Evolutionary conservation across 495 filamentous ascomycete genomes (phyloP), one percentile per base, ranked within the genome.

Genomic region (Immersiella caudata): DNA sequence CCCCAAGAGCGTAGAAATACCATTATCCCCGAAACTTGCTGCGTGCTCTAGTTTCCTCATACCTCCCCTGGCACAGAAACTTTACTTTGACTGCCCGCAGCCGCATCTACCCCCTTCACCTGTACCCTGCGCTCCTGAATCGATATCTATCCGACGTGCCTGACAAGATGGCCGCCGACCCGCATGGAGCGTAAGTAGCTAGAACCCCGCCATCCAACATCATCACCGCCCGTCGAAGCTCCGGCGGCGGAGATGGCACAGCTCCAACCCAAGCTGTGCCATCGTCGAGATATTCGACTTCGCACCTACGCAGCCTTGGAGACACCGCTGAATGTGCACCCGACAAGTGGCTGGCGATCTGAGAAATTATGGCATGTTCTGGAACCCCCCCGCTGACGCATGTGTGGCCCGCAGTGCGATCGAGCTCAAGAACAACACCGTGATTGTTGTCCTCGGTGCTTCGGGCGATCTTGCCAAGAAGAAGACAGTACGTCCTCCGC

Each of bases 381-480:
- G 26, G 40, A 54, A 16, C 25, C 29, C 1, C 26, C 21, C 33
- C 14, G 54, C 51, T 52, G 57, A 65, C 63, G 24, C 18, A 35
- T 33, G 11, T 20, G 29, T 40, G 51, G 25, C 3, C 12, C 22
- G 25, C 64, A 84, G 82, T 67, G 65, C 74, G 59, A 84, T 96
- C 73, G 95, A 98, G 87, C 90, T 99, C 70, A 99, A 97, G 85
- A 92, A 98, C 75, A 94, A 98, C 86, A 99, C 96, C 68, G 85
- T 95, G 76, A 96, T 99, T 79, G 89, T 99, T 68, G 95, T 99
- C 73, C 89, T 99, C 67, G 95, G 95, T 74, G 95, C 95, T 63
- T 98, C 96, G 20, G 95, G 95, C 64, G 95, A 99, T 85, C 85
- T 99, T 54, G 95, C 96, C 33, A 98, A 98, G 86, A 99, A 99